Evolutionary conservation across 768 basidiomycete genomes (phyloP).

Genomic region (Lentinula edodes): DNA sequence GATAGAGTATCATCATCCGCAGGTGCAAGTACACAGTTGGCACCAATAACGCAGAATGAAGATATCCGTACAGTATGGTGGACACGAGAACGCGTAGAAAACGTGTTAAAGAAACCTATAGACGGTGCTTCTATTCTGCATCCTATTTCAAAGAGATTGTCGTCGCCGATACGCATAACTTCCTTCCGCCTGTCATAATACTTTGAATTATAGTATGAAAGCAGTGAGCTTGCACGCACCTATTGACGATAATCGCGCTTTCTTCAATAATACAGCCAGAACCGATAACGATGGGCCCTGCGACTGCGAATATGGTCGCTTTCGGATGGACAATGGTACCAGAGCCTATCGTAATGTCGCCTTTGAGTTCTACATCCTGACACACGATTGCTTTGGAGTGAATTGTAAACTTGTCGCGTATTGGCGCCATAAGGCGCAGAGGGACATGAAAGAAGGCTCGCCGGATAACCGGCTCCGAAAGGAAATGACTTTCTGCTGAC

Average conservation of each 20-base stretch:
- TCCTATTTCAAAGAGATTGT: slow-evolving; percentile 92
- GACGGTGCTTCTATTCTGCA: slow-evolving; percentile 85
- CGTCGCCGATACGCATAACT: slow-evolving; percentile 89
- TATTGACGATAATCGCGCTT: slow-evolving; percentile 83
- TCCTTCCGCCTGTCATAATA: slow-evolving; percentile 52
- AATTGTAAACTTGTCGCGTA: slow-evolving; percentile 85
- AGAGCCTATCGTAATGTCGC: slow-evolving; percentile 89
- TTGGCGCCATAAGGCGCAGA: slow-evolving; percentile 21
- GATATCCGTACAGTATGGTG: slow-evolving; percentile 78
- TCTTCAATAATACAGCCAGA: slow-evolving; percentile 90
- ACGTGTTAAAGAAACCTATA: slow-evolving; percentile 81
- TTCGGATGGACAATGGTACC: slow-evolving; percentile 93
- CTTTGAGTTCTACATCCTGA: slow-evolving; percentile 91
- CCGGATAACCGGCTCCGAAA: not conserved
- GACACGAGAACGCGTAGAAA: slow-evolving; percentile 79
- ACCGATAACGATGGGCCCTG: slow-evolving; percentile 88
- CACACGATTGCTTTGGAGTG: slow-evolving; percentile 89
- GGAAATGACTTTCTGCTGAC: not conserved
- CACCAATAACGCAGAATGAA: slow-evolving; percentile 79
- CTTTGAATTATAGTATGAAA: not conserved
- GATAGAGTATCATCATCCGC: slow-evolving; percentile 74
- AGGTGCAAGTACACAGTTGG: slow-evolving; percentile 73
- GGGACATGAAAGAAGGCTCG: not conserved
- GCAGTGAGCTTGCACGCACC: slow-evolving; percentile 32
- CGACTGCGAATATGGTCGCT: slow-evolving; percentile 87